Evolutionary conservation across 148 eudicot species (phyloP).

Genomic region (Silene uniflora): DNA sequence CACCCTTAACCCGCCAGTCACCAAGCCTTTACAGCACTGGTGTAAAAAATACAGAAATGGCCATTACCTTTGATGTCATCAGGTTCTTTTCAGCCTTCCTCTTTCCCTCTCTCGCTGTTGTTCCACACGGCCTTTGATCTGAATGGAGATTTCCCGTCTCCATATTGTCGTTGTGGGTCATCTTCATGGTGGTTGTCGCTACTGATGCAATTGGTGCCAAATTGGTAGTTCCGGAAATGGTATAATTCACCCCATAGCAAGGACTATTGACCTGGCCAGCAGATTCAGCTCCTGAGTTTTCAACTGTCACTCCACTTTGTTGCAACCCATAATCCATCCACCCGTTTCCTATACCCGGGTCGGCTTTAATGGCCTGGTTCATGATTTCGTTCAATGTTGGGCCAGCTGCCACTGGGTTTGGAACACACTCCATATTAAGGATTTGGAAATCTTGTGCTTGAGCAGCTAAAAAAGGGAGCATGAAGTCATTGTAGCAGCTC

Average conservation of each 20-base stretch:
- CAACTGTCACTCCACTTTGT: slow-evolving; percentile 27
- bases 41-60: not conserved
- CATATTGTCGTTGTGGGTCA: slow-evolving; percentile 13
- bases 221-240: slow-evolving; percentile 44
- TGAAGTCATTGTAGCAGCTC: slow-evolving; percentile 32
- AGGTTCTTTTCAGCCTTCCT: slow-evolving; percentile 59
- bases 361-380: slow-evolving; percentile 43
- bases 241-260: slow-evolving; percentile 36
- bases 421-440: slow-evolving; percentile 13
- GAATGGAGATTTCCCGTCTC: slow-evolving; percentile 27
- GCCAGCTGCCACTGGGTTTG: slow-evolving; percentile 11
- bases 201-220: slow-evolving; percentile 42
- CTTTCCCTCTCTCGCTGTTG: slow-evolving; percentile 50
- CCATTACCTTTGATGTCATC: slow-evolving; percentile 41
- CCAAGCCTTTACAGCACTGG: not conserved
- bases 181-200: slow-evolving; percentile 24
- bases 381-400: slow-evolving; percentile 25
- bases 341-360: slow-evolving; percentile 49
- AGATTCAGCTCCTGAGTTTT: slow-evolving; percentile 27
- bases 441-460: slow-evolving; percentile 25
- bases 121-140: slow-evolving; percentile 31
- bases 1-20: not conserved
- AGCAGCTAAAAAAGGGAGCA: slow-evolving; percentile 27
- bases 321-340: slow-evolving; percentile 44
- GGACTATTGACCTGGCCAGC: slow-evolving; percentile 27